Base-by-base conservation (phyloP, 1,284 basidiomycete genomes). In the Trichosporon sp. region DNA sequence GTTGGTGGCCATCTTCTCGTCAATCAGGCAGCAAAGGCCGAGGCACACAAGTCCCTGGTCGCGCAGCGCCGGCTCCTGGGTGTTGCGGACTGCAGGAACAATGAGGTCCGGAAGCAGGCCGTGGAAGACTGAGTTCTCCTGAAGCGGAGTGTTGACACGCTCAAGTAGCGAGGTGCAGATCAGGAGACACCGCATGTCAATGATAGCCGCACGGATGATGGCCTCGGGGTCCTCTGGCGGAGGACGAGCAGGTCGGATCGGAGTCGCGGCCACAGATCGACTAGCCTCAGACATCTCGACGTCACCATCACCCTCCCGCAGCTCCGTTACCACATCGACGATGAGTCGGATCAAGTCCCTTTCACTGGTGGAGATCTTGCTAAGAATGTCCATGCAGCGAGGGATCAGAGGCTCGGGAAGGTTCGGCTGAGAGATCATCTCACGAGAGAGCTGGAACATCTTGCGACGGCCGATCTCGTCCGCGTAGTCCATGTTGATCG, bases 391-490 rank as follows among this genome's bases (percentile, higher is more conserved):
- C 54, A 97, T 82, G 76, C 91, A 93, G 9, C 84, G 85, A 7
- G 90, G 86, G 56, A 97, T 88, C 34, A 98, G 84, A 2, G 84
- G 81, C 37, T 89, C 87, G 0, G 95, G 94, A 0, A 98, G 84
- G 13, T 85, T 82, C 10, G 89, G 86, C 74, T 95, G 89, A 1
- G 88, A 88, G 23, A 97, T 86, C 89, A 95, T 94, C 65, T 92
- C 74, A 89, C 91, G 86, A 67, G 93, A 87, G 37, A 95, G 86
- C 62, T 87, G 85, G 74, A 95, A 95, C 84, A 96, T 91, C 81
- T 93, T 95, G 65, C 95, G 83, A 64, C 95, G 81, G 9, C 96
- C 95, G 72, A 95, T 93, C 79, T 99, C 94, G 80, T 99, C 96
- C 31, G 87, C 88, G 71, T 95, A 98, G 79, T 98, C 95, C 52